These are phyloP conservation scores for Aspergillus kassunensis DNA, from an alignment of 495 filamentous ascomycete species.

Conservation along the genomic window DNA sequence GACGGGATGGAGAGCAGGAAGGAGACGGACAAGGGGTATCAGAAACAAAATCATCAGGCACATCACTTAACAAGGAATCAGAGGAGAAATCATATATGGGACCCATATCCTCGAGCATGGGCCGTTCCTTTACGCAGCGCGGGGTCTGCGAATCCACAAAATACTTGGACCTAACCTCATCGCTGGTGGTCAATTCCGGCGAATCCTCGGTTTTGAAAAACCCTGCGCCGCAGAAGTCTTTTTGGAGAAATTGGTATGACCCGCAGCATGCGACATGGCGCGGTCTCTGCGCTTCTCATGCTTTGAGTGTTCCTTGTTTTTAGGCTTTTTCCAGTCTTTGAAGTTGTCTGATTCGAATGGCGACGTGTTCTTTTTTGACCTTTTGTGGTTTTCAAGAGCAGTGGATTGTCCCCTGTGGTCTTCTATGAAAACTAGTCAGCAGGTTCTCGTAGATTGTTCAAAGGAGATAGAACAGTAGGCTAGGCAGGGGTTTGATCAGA, in stretches of 20 bases:
- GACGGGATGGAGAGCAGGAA: not conserved
- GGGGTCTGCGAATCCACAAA: too few relatives aligned
- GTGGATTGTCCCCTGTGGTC: too few relatives aligned
- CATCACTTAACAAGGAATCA: constrained; percentile 34
- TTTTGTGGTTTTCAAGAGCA: too few relatives aligned
- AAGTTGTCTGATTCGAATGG: too few relatives aligned
- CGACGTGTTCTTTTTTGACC: too few relatives aligned
- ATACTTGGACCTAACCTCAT: constrained; percentile 45
- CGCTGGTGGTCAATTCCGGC: constrained; percentile 30
- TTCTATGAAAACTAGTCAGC: too few relatives aligned
- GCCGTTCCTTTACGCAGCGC: constrained; percentile 13
- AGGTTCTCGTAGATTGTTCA: too few relatives aligned
- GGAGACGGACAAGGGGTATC: constrained; percentile 6
- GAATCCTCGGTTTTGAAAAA: constrained; percentile 45
- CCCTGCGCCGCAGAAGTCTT: constrained; percentile 14
- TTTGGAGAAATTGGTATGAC: not conserved
- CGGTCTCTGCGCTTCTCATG: too few relatives aligned
- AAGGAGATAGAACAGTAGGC: too few relatives aligned
- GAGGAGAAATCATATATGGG: constrained; percentile 23
- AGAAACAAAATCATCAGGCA: constrained; percentile 23
- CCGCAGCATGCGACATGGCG: not conserved
- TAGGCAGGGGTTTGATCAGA: too few relatives aligned
- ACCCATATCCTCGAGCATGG: constrained; percentile 13
- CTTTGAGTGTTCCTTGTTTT: too few relatives aligned
- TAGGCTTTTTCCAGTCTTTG: not conserved